Base-by-base conservation (phyloP, 352 stramenopile genomes). In the Vaucheria bursata region DNA sequence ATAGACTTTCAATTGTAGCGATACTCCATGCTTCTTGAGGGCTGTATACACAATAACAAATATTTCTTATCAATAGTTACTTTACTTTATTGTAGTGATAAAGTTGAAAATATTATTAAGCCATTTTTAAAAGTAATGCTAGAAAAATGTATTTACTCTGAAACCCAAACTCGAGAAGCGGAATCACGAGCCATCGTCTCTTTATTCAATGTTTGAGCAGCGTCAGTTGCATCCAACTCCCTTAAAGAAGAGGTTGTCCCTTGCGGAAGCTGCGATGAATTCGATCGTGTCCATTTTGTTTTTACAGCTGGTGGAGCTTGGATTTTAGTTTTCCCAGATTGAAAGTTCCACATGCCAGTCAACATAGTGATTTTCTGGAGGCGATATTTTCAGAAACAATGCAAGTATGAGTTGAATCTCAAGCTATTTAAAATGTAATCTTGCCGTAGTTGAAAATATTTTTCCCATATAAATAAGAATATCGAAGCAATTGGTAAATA, bases 1-100 rank as follows among this genome's bases (percentile, higher is more conserved):
- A 74, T 72, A 79, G 74, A 36, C 70, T 33, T 32, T 75, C 76
- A 0, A 81, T 69, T 65, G 71, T 79, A 34, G 76, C 76, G 29
- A 81, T 40, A 7, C 76, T 25, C 76, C 76, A 81, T 3, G 76
- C 76, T 36, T 76, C 71, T 37, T 81, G 76, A 52, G 67, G 70
- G 36, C 45, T 59, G 45, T 25, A 25, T 59, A 25, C 12, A 25
- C 12, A 59, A 59, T 25, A 25, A n/a, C n/a, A n/a, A n/a, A n/a
- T n/a, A n/a, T n/a, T 59, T 59, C 25, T 12, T 25, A 59, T 18
- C 12, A 12, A 59, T 12, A 59, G 25, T 18, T 59, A 25, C 45
- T 59, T 12, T 59, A 12, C 25, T 25, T 18, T 59, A 18, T 18
- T 12, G 45, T 25, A 25, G 45, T 59, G 45, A 25, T 25, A 59